phyloP scores from a whole-genome alignment of 2,329 filamentous ascomycete genomes.

The Aspergillus hiratsukae region DNA sequence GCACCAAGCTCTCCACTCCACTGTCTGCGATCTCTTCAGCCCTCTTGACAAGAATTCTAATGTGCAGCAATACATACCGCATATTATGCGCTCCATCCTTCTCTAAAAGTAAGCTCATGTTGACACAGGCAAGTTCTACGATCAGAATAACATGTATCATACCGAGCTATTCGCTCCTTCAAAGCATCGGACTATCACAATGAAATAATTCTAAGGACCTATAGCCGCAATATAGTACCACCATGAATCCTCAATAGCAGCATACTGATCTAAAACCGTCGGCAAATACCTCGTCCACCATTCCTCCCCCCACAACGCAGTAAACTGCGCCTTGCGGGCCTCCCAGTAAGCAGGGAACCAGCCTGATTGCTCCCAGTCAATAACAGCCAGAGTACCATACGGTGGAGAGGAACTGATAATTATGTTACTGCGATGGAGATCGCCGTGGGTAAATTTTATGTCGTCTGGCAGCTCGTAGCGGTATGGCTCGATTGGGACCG shows the following conservation, averaged over 20 bases:
- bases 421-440: constrained; percentile 33
- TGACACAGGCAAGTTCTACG: too few relatives aligned
- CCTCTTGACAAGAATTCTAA: too few relatives aligned
- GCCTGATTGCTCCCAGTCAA: constrained; percentile 31
- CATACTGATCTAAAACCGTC: constrained; percentile 25
- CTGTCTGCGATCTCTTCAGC: too few relatives aligned
- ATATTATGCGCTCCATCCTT: too few relatives aligned
- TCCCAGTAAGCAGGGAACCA: constrained; percentile 33
- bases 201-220: constrained; percentile 1
- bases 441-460: constrained; percentile 33
- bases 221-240: constrained; percentile 24
- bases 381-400: constrained; percentile 20
- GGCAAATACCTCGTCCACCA: constrained; percentile 28
- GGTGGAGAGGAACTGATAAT: constrained; percentile 20
- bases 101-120: too few relatives aligned
- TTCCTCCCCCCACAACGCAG: constrained; percentile 12
- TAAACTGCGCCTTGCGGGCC: constrained; percentile 25
- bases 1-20: too few relatives aligned
- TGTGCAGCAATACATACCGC: too few relatives aligned
- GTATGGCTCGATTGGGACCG: constrained; percentile 23
- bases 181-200: too few relatives aligned
- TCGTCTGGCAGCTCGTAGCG: constrained; percentile 27
- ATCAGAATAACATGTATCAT: too few relatives aligned
- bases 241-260: constrained; percentile 26
- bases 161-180: too few relatives aligned